phyloP scores from a whole-genome alignment of 2,329 filamentous ascomycete genomes.

The Nemania diffusa region DNA sequence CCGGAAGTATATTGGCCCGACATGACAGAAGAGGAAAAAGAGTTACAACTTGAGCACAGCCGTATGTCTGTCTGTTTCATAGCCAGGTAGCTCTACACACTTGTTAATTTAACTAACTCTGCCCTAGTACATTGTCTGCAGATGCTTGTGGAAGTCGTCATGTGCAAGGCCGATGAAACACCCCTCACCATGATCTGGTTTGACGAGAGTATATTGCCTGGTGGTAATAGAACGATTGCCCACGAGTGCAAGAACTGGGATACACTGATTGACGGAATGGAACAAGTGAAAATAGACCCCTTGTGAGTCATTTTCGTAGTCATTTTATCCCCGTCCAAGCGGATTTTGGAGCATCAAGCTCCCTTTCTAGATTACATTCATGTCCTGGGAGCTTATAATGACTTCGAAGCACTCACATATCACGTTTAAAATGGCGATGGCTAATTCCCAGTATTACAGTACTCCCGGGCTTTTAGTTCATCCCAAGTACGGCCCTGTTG shows the following conservation, averaged over 20 bases:
- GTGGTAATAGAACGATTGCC: constrained; percentile 40
- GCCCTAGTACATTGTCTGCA: constrained; percentile 39
- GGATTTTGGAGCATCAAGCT: too few species aligned
- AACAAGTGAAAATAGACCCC: constrained; percentile 39
- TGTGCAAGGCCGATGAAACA: constrained; percentile 43
- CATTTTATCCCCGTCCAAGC: too few species aligned
- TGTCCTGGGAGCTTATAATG: too few species aligned
- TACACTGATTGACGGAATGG: constrained; percentile 39
- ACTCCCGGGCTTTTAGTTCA: constrained; percentile 40
- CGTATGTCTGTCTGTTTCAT: constrained; percentile 27
- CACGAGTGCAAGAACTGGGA: constrained; percentile 42
- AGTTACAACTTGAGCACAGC: constrained; percentile 40
- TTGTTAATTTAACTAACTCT: background rate
- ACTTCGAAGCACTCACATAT: too few species aligned
- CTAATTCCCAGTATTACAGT: too few species aligned
- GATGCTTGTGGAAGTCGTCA: constrained; percentile 41
- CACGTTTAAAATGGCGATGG: too few species aligned
- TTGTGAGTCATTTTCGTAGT: constrained; percentile 16
- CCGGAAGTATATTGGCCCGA: constrained; percentile 40
- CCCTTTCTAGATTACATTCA: too few species aligned
- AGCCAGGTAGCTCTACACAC: background rate
- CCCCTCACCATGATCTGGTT: constrained; percentile 44
- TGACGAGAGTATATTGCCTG: constrained; percentile 41
- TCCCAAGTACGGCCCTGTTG: constrained; percentile 40
- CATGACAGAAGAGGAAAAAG: constrained; percentile 41